Evolutionary conservation across 1,139 yeast species (phyloP), one percentile per base, ranked within the genome.

Genomic region (Blastobotrys petasosporus): DNA sequence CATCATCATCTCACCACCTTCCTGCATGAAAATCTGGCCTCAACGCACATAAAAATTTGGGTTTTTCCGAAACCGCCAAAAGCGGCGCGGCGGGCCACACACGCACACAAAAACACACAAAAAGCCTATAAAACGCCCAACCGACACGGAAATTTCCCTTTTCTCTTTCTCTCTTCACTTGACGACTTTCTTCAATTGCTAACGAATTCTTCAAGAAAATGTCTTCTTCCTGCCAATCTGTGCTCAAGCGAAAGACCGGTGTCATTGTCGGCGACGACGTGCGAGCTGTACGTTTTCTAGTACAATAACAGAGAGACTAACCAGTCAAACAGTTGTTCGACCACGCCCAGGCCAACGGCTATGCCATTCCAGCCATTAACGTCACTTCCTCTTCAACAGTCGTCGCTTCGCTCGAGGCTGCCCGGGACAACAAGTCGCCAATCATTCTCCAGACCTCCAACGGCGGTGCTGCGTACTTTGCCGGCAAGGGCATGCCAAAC

Each of bases 401-500:
- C 52, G 92, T 92, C 64, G 88, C 97, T 61, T 94, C 97, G 60
- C 79, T 92, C 68, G 98, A 94, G 76, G 94, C 98, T 62, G 98
- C 99, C 54, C 86, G 98, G 75, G 97, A 92, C 76, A 71, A 70
- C 76, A 84, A 85, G 71, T 76, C 96, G 53, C 98, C 99, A 74
- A 88, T 92, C 74, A 87, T 92, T 68, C 77, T 92, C 69, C 99
- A 92, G 76, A 80, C 92, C 60, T 92, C 98, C 54, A 90, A 92
- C 73, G 99, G 99, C 76, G 99, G 99, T 77, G 94, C 98, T 61
- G 98, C 97, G 57, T 94, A 79, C 87, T 92, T 92, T 70, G 98
- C 97, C 58, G 97, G 97, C 77, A 92, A 92, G 82, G 98, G 98
- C 74, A 90, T 94, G 61, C 79, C 79, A 70, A 94, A 92, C 85